phyloP scores from a whole-genome alignment of 257 asterid species.

The Rhazya stricta region DNA sequence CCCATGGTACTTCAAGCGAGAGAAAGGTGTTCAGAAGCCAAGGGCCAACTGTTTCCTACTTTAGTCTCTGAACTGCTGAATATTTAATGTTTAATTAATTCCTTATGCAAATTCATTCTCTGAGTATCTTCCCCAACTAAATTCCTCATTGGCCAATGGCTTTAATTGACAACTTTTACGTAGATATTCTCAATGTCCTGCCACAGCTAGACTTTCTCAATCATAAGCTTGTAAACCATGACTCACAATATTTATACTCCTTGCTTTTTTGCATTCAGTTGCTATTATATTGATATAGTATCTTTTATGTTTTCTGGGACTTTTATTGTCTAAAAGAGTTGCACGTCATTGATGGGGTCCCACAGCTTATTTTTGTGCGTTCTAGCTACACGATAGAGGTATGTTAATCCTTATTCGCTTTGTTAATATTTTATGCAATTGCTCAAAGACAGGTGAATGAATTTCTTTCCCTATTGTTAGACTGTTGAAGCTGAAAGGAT shows the following conservation, averaged over 20 bases:
- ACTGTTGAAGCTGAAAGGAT: constrained; percentile 98
- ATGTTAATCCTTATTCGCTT: constrained; percentile 15
- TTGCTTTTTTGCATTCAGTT: constrained; percentile 6
- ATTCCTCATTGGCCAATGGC: neutral
- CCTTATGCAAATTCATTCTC: neutral
- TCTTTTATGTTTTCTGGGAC: constrained; percentile 16
- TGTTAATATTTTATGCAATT: constrained; percentile 10
- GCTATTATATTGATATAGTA: neutral
- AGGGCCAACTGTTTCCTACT: neutral
- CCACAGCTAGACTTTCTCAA: neutral
- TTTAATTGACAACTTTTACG: neutral
- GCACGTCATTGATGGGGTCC: constrained; percentile 89
- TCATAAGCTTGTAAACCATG: neutral
- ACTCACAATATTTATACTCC: neutral
- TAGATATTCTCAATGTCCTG: neutral
- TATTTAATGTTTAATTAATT: neutral
- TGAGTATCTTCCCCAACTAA: neutral
- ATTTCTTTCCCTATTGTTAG: constrained; percentile 29
- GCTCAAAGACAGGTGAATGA: constrained; percentile 9
- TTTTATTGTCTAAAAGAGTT: constrained; percentile 51
- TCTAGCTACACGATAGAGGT: constrained; percentile 96
- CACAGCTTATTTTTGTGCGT: constrained; percentile 87
- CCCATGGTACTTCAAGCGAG: neutral
- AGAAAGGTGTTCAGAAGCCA: constrained; percentile 1
- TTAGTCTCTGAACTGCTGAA: neutral